Percentiles rank a stretch among this genome's conserved stretches.
Conservation (phyloP, 2,329 filamentous ascomycete genomes). For the Sporothrix pallida region DNA sequence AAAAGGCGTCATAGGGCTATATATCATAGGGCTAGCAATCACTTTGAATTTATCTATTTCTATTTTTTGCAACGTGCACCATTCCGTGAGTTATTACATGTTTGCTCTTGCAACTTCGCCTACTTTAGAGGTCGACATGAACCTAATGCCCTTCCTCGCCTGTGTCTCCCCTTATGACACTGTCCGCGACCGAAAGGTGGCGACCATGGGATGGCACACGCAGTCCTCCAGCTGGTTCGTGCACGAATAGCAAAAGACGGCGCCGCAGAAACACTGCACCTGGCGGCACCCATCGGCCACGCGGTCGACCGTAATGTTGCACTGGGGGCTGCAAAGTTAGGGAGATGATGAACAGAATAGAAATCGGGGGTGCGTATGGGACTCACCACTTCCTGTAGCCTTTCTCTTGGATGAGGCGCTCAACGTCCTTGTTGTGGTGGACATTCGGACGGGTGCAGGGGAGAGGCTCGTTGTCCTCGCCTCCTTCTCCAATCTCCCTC, state of each 20-base stretch:
- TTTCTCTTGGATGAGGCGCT: not conserved
- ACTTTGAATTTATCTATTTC: no score
- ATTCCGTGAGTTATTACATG: no score
- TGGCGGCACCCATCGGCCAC: not conserved
- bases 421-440: not conserved
- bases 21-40: no score
- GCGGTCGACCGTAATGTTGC: not conserved
- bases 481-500: no score
- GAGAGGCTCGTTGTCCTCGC: not conserved
- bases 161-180: not conserved
- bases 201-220: constrained; percentile 1
- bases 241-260: constrained; percentile 13
- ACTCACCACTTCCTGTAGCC: constrained; percentile 17
- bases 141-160: no score
- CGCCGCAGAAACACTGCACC: constrained; percentile 14
- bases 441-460: constrained; percentile 15
- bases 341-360: not conserved
- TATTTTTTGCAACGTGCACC: no score
- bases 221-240: not conserved
- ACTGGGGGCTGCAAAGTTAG: constrained; percentile 1
- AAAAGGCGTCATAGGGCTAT: no score
- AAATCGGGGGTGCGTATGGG: not conserved
- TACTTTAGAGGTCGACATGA: no score
- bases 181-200: not conserved
- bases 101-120: no score